Evolutionary conservation across 2,329 filamentous ascomycete species (phyloP).

Genomic region (Aspergillus sp.): DNA sequence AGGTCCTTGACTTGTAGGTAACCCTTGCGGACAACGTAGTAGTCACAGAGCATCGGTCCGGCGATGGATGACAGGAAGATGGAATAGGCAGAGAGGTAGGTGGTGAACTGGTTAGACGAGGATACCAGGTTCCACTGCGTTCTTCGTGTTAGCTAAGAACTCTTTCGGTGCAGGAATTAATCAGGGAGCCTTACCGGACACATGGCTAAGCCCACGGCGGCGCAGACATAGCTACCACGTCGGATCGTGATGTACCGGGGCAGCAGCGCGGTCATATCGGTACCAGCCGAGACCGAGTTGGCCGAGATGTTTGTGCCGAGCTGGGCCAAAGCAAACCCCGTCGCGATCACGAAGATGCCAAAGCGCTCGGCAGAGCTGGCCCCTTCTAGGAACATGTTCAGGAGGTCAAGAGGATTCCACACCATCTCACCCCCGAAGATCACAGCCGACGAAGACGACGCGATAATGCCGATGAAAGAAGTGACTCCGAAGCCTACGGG

Average conservation of each 20-base stretch:
- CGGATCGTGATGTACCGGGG: constrained; percentile 82
- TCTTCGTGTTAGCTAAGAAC: constrained; percentile 12
- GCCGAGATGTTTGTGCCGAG: constrained; percentile 85
- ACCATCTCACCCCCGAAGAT: constrained; percentile 64
- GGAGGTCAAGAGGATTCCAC: constrained; percentile 71
- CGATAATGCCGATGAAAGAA: constrained; percentile 81
- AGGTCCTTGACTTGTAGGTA: constrained; percentile 77
- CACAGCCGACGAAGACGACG: constrained; percentile 64
- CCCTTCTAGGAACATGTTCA: constrained; percentile 67
- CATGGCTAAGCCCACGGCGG: constrained; percentile 75
- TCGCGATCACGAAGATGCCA: constrained; percentile 71
- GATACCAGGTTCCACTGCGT: constrained; percentile 66
- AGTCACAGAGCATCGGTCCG: constrained; percentile 86
- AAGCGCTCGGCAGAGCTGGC: constrained; percentile 68
- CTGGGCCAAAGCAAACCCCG: constrained; percentile 74
- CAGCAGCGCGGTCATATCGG: constrained; percentile 76
- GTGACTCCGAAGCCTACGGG: constrained; percentile 73
- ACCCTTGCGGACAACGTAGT: constrained; percentile 80
- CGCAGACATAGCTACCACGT: constrained; percentile 83
- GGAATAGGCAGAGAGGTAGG: constrained; percentile 86
- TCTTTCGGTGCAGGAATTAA: neutral
- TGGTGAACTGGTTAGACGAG: constrained; percentile 78
- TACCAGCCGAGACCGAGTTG: constrained; percentile 80
- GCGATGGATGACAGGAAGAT: constrained; percentile 93
- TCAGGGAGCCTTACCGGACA: constrained; percentile 59